Evolutionary conservation across 306 rosid species (phyloP).

Genomic region (Heteromeles arbutifolia): DNA sequence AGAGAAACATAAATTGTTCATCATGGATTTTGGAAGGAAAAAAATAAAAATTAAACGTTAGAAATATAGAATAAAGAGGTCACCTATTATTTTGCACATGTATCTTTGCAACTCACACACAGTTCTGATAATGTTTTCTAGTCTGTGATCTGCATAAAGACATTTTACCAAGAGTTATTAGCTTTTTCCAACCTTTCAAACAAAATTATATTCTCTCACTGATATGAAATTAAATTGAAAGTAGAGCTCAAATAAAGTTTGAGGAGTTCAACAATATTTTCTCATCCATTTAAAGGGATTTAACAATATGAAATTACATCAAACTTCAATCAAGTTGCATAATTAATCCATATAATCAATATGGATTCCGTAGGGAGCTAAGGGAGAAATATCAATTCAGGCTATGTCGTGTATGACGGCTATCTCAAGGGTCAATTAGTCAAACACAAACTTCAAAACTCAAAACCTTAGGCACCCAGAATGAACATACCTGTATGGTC

Average conservation of each 20-base stretch:
- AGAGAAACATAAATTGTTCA: no score
- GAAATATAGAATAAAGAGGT: no score
- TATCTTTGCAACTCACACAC: slow-evolving; percentile 36
- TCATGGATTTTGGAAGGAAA: no score
- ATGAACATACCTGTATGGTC: slow-evolving; percentile 66
- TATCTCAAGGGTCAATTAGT: slow-evolving; percentile 69
- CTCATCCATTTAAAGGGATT: neutral
- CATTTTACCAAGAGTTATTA: neutral
- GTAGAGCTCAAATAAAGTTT: neutral
- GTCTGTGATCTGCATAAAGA: neutral
- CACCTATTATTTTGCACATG: no score
- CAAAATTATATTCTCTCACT: neutral
- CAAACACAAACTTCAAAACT: neutral
- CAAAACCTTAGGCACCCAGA: slow-evolving; percentile 12
- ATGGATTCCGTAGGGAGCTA: neutral
- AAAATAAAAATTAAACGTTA: no score
- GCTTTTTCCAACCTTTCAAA: neutral
- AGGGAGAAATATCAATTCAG: neutral
- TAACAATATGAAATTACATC: neutral
- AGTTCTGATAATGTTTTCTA: neutral
- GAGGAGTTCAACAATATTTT: no score
- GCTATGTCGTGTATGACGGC: slow-evolving; percentile 50
- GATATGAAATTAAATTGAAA: neutral
- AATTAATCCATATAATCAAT: no score
- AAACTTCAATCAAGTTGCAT: no score